A percentile compares a stretch with the other conserved stretches of the same genome.
Evolutionary conservation across 1,139 yeast genomes (phyloP).

Genomic region (Nakaseomyces kungkrabaensis): DNA sequence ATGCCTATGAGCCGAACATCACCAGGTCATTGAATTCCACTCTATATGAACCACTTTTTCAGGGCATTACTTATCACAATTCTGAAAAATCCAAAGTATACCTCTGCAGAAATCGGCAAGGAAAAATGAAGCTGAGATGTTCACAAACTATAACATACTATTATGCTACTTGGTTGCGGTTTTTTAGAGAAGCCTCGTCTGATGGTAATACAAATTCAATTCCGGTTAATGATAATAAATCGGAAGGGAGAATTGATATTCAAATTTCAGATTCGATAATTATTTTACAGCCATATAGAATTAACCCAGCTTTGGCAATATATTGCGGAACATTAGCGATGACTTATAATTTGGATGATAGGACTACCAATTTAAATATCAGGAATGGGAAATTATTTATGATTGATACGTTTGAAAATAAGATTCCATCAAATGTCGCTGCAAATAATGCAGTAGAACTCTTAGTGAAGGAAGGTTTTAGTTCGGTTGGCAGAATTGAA

Average conservation of each 20-base stretch:
- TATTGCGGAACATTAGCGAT: slow-evolving; percentile 35
- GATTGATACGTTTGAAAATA: slow-evolving; percentile 45
- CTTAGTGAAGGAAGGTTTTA: background rate
- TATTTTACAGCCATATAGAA: slow-evolving; percentile 50
- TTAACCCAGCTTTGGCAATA: slow-evolving; percentile 44
- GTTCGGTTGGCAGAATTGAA: background rate
- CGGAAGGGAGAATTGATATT: slow-evolving; percentile 33
- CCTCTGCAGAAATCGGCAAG: slow-evolving; percentile 22
- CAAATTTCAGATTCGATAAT: slow-evolving; percentile 43
- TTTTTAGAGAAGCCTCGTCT: slow-evolving; percentile 8
- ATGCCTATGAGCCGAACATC: slow-evolving; percentile 8
- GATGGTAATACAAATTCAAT: background rate
- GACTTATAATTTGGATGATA: background rate
- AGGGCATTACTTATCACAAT: background rate
- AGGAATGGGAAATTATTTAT: slow-evolving; percentile 40
- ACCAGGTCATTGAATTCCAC: slow-evolving; percentile 17
- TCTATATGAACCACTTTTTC: background rate
- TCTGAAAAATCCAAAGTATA: slow-evolving; percentile 14
- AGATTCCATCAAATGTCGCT: slow-evolving; percentile 10
- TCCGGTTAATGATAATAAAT: background rate
- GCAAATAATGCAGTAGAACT: background rate
- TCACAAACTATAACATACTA: slow-evolving; percentile 30
- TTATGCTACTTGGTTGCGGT: slow-evolving; percentile 45
- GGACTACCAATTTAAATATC: slow-evolving; percentile 36
- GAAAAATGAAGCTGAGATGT: slow-evolving; percentile 32